These are phyloP conservation scores for Eremochloa ophiuroides DNA, from an alignment of 176 grass and related monocot genomes.

Conservation along the genomic window DNA sequence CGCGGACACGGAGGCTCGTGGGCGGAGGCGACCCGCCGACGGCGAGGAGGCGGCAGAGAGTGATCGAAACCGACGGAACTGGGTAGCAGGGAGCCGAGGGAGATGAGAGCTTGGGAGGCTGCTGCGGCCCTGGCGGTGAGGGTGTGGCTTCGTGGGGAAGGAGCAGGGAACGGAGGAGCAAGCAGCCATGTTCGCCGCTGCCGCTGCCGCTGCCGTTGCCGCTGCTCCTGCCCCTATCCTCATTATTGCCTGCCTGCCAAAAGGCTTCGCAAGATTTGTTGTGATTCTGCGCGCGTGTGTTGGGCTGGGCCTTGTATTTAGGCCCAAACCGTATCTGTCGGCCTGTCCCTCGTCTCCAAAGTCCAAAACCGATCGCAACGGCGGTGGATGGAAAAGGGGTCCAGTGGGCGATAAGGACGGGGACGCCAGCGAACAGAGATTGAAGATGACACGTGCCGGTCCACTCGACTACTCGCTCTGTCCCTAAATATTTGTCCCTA, in stretches of 20 bases:
- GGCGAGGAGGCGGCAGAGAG: neutral
- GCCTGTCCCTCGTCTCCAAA: no score
- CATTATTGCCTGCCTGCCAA: no score
- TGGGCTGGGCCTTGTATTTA: neutral
- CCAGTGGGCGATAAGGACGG: no score
- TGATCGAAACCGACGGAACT: neutral
- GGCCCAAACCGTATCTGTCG: neutral
- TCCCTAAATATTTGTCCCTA: no score
- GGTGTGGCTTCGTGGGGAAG: neutral
- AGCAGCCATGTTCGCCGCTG: neutral
- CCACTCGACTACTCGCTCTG: no score
- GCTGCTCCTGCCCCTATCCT: neutral
- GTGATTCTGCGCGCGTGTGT: neutral
- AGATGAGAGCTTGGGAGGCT: neutral
- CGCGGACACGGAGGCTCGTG: slow-evolving; percentile 27
- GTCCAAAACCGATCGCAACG: neutral
- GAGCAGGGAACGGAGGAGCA: slow-evolving; percentile 1
- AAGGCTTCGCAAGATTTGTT: no score
- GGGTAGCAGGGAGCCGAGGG: neutral
- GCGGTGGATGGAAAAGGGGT: no score
- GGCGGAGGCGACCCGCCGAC: slow-evolving; percentile 15
- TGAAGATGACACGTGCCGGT: neutral
- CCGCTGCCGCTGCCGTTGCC: no score
- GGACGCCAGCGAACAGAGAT: no score
- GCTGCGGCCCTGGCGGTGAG: neutral